Conservation (phyloP, 1,284 basidiomycete species). For the Austroboletus niveus region DNA sequence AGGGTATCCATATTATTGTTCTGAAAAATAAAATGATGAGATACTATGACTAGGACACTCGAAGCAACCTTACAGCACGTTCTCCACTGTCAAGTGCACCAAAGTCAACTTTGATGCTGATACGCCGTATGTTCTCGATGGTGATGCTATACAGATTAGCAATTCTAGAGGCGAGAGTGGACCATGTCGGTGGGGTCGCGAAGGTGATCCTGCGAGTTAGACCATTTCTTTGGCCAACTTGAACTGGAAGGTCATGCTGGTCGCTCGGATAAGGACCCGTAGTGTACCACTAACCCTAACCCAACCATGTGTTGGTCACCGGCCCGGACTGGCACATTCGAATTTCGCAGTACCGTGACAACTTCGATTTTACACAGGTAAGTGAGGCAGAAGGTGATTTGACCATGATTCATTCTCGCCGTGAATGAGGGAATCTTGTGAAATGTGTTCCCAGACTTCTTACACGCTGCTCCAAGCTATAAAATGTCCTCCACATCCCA, state of each 20-base stretch:
- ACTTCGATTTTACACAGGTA: conserved; percentile 4
- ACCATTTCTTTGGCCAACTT: conserved; percentile 51
- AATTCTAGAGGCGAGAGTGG: conserved; percentile 52
- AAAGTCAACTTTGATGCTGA: conserved; percentile 89
- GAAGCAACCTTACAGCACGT: conserved; percentile 37
- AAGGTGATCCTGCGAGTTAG: conserved; percentile 60
- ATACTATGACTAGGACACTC: neutral
- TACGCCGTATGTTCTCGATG: conserved; percentile 53
- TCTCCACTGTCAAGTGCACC: conserved; percentile 60
- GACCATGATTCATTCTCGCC: neutral
- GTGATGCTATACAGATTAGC: conserved; percentile 56
- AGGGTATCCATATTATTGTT: conserved; percentile 68
- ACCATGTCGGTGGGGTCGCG: conserved; percentile 50
- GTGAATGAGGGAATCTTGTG: neutral
- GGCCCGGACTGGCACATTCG: too few relatives aligned
- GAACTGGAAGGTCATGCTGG: conserved; percentile 48
- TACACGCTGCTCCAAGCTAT: conserved; percentile 1
- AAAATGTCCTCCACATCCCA: conserved; percentile 2
- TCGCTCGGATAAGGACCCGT: neutral
- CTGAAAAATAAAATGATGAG: conserved; percentile 33
- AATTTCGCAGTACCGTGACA: neutral
- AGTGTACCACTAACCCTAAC: too few relatives aligned
- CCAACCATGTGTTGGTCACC: too few relatives aligned
- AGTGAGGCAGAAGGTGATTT: conserved; percentile 1
- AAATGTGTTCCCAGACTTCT: neutral